Evolutionary conservation across 1,284 basidiomycete species (phyloP).

Genomic region (Rhizoctonia solani): DNA sequence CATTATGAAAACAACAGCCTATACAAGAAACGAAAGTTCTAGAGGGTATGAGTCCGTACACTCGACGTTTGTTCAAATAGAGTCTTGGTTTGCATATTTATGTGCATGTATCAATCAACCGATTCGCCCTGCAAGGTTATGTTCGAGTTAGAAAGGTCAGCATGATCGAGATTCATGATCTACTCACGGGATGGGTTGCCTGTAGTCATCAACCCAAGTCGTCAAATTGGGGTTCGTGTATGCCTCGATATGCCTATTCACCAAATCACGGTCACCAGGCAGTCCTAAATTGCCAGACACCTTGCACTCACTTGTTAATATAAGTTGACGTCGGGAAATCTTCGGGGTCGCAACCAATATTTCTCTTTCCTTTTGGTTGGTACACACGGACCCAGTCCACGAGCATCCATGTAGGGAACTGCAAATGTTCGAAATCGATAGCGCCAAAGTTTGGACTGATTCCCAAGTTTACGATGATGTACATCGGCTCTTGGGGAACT

Average conservation of each 20-base stretch:
- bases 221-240: constrained; percentile 51
- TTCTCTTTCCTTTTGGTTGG: constrained; percentile 66
- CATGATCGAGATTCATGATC: too few relatives aligned
- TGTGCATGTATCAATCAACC: constrained; percentile 48
- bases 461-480: constrained; percentile 76
- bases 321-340: constrained; percentile 77
- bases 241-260: constrained; percentile 46
- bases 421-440: constrained; percentile 66
- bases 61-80: too few relatives aligned
- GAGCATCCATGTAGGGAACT: constrained; percentile 71
- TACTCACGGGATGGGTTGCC: constrained; percentile 56
- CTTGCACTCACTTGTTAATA: constrained; percentile 62
- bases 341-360: constrained; percentile 81
- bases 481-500: constrained; percentile 37
- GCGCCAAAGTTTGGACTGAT: constrained; percentile 77
- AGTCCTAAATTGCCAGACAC: not conserved
- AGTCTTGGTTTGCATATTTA: too few relatives aligned
- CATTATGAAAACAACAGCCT: too few relatives aligned
- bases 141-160: too few relatives aligned
- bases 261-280: not conserved
- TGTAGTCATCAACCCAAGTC: constrained; percentile 54
- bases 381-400: constrained; percentile 75
- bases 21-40: too few relatives aligned
- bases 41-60: not conserved
- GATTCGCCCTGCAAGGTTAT: constrained; percentile 56